Conservation (phyloP, 2,329 filamentous ascomycete genomes). For the Aspergillus neotritici region DNA sequence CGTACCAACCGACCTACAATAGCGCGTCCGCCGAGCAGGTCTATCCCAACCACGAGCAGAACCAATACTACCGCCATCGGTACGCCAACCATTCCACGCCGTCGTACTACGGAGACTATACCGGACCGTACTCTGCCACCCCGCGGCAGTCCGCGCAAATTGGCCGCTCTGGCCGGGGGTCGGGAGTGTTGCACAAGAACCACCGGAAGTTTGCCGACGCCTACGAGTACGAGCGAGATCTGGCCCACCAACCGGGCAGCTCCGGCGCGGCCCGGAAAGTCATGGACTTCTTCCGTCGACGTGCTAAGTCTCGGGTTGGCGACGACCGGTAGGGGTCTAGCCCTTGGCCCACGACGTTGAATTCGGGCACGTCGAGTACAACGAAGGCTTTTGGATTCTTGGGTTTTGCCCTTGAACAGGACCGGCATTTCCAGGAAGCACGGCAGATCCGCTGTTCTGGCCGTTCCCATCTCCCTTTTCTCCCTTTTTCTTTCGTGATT, state of each 20-base stretch:
- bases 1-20: conserved; percentile 24
- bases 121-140: conserved; percentile 35
- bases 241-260: conserved; percentile 68
- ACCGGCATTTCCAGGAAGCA: not conserved
- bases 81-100: conserved; percentile 31
- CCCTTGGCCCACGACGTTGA: conserved; percentile 6
- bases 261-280: conserved; percentile 84
- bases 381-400: conserved; percentile 8
- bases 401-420: conserved; percentile 5
- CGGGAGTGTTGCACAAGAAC: conserved; percentile 71
- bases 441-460: not conserved
- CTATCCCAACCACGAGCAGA: conserved; percentile 25
- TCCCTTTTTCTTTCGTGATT: not conserved
- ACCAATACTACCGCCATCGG: conserved; percentile 26
- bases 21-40: conserved; percentile 27
- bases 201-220: conserved; percentile 82
- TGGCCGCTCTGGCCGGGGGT: conserved; percentile 33
- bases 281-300: conserved; percentile 95
- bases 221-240: conserved; percentile 64
- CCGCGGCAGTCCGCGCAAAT: conserved; percentile 41
- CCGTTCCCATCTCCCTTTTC: not conserved
- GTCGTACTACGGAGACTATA: conserved; percentile 47
- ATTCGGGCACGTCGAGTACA: not conserved
- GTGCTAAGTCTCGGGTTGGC: conserved; percentile 65
- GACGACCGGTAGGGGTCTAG: conserved; percentile 32